phyloP scores from a whole-genome alignment of 2,329 filamentous ascomycete genomes.

The Pyricularia sp. region DNA sequence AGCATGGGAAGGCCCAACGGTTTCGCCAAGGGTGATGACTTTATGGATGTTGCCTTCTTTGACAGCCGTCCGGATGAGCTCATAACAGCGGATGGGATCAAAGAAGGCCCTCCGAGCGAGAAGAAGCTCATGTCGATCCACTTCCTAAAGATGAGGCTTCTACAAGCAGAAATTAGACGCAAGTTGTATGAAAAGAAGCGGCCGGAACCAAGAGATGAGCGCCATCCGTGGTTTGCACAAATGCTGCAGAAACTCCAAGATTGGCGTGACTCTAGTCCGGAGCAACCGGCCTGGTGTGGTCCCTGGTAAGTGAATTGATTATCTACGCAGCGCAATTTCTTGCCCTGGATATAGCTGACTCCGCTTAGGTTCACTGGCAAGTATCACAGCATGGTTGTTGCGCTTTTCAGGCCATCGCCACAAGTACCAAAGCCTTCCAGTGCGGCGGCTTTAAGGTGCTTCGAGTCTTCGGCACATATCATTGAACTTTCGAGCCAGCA shows the following conservation, averaged over 20 bases:
- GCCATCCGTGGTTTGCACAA: constrained; percentile 72
- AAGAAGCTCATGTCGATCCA: constrained; percentile 86
- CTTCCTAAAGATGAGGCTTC: constrained; percentile 79
- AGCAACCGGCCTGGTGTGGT: constrained; percentile 58
- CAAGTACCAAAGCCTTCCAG: constrained; percentile 78
- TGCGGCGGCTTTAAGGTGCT: constrained; percentile 68
- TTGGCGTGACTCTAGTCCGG: constrained; percentile 68
- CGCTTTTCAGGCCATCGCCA: constrained; percentile 80
- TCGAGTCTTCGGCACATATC: constrained; percentile 68
- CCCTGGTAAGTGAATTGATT: constrained; percentile 49
- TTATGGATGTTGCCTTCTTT: constrained; percentile 78
- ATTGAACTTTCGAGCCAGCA: constrained; percentile 71
- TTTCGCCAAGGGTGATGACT: constrained; percentile 69
- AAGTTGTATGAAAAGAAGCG: constrained; percentile 77
- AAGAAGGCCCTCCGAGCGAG: constrained; percentile 57
- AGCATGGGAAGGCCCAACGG: constrained; percentile 77
- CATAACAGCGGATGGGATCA: constrained; percentile 67
- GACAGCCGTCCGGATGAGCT: constrained; percentile 68
- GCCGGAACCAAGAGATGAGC: constrained; percentile 60
- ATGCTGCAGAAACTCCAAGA: constrained; percentile 68
- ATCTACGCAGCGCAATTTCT: too few species aligned
- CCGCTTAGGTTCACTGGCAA: constrained; percentile 46
- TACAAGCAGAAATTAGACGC: constrained; percentile 78
- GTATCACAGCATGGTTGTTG: constrained; percentile 79
- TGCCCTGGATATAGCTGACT: constrained; percentile 6